These are phyloP conservation scores for Byssochlamys sp. DNA, from an alignment of 2,329 filamentous ascomycete species.

Conservation along the genomic window DNA sequence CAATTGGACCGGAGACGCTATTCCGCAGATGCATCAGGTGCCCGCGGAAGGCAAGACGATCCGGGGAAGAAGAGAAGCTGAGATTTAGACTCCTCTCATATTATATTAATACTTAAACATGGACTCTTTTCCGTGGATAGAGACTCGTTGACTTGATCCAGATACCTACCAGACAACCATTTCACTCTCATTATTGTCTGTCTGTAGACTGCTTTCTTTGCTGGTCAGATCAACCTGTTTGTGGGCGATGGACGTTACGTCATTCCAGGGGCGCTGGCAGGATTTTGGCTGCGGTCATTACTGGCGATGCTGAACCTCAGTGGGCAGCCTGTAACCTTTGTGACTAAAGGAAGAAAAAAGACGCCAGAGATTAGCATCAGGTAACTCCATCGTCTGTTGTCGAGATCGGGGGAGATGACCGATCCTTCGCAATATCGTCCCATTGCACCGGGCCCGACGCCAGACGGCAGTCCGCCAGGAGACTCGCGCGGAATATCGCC, in stretches of 20 bases:
- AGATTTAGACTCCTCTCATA: too few relatives aligned
- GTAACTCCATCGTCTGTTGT: neutral
- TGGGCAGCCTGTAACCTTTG: neutral
- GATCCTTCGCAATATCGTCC: conserved; percentile 14
- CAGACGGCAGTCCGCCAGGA: conserved; percentile 5
- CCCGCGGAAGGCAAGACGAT: neutral
- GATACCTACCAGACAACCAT: neutral
- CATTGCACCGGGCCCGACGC: conserved; percentile 17
- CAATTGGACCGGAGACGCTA: neutral
- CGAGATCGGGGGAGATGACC: conserved; percentile 9
- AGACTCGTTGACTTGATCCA: too few relatives aligned
- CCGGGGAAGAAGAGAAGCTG: neutral
- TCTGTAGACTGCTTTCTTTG: too few relatives aligned
- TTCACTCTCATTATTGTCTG: too few relatives aligned
- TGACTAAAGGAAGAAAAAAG: neutral
- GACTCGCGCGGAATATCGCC: conserved; percentile 3
- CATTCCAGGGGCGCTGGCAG: neutral
- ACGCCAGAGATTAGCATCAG: neutral
- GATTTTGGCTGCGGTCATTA: neutral
- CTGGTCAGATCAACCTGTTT: too few relatives aligned
- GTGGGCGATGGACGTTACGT: neutral
- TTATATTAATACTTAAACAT: too few relatives aligned
- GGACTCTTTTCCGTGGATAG: too few relatives aligned
- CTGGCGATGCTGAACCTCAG: neutral
- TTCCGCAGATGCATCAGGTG: too few relatives aligned